Evolutionary conservation across 2,329 filamentous ascomycete species (phyloP).

Genomic region (Aureobasidium pullulans): DNA sequence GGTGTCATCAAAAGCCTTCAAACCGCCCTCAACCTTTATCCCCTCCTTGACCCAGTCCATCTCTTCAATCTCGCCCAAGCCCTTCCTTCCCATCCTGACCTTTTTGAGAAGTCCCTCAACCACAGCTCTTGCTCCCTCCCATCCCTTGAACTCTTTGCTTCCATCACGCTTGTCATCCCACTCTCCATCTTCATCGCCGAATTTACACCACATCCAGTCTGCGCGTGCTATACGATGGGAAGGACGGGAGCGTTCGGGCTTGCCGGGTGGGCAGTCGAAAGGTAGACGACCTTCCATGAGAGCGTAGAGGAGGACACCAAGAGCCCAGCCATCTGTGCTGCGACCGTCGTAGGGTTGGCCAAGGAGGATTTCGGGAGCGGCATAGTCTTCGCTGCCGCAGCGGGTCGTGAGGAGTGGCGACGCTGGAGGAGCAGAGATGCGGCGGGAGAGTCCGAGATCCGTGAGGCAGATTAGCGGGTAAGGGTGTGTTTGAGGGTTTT

Average conservation of each 20-base stretch:
- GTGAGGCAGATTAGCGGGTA: constrained; percentile 81
- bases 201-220: constrained; percentile 92
- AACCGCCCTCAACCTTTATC: constrained; percentile 57
- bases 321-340: constrained; percentile 86
- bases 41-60: constrained; percentile 70
- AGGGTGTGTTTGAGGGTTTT: constrained; percentile 68
- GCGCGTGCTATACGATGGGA: constrained; percentile 92
- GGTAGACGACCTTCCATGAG: constrained; percentile 87
- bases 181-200: constrained; percentile 75
- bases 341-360: constrained; percentile 91
- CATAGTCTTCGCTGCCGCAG: constrained; percentile 95
- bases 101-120: constrained; percentile 81
- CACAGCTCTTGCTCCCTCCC: constrained; percentile 69
- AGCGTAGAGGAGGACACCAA: constrained; percentile 88
- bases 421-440: constrained; percentile 63
- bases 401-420: constrained; percentile 86
- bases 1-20: not conserved
- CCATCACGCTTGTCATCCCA: constrained; percentile 82
- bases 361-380: constrained; percentile 91
- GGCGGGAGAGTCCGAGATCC: constrained; percentile 81
- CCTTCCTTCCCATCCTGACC: constrained; percentile 66
- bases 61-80: constrained; percentile 63
- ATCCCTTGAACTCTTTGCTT: constrained; percentile 42
- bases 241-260: constrained; percentile 62
- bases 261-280: constrained; percentile 81